Evolutionary conservation across 208 protist species (phyloP).

Genomic region (Naegleria fowleri): DNA sequence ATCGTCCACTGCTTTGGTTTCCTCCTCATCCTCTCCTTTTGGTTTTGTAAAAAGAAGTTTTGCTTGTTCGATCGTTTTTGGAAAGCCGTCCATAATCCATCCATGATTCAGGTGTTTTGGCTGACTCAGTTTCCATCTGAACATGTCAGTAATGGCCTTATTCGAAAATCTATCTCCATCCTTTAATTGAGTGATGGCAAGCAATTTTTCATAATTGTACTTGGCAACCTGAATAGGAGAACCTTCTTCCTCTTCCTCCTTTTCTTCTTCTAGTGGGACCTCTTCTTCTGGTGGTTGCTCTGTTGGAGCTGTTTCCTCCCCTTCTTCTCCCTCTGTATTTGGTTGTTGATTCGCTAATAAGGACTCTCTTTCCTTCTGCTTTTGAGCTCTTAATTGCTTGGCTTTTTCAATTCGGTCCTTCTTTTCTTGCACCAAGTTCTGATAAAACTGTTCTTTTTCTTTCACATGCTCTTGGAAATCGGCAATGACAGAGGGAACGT

Average conservation of each 20-base stretch:
- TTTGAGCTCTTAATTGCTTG: conserved; percentile 43
- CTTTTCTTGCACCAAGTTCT: conserved; percentile 32
- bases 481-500: conserved; percentile 53
- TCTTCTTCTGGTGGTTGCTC: conserved; percentile 41
- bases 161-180: conserved; percentile 60
- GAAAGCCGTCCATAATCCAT: conserved; percentile 81
- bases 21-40: conserved; percentile 56
- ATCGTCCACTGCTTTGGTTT: conserved; percentile 55
- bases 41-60: conserved; percentile 62
- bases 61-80: conserved; percentile 67
- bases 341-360: conserved; percentile 36
- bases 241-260: conserved; percentile 42
- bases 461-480: background rate
- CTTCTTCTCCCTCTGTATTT: conserved; percentile 14
- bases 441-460: background rate
- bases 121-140: conserved; percentile 70
- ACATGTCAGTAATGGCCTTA: conserved; percentile 68
- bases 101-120: conserved; percentile 77
- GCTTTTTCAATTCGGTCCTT: conserved; percentile 42
- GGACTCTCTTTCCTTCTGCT: conserved; percentile 48
- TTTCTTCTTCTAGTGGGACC: conserved; percentile 58
- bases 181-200: conserved; percentile 47
- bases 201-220: conserved; percentile 56
- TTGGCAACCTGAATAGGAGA: conserved; percentile 55
- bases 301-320: conserved; percentile 26